Conservation (phyloP, 1,284 basidiomycete species). For the Exsudoporus floridanus region DNA sequence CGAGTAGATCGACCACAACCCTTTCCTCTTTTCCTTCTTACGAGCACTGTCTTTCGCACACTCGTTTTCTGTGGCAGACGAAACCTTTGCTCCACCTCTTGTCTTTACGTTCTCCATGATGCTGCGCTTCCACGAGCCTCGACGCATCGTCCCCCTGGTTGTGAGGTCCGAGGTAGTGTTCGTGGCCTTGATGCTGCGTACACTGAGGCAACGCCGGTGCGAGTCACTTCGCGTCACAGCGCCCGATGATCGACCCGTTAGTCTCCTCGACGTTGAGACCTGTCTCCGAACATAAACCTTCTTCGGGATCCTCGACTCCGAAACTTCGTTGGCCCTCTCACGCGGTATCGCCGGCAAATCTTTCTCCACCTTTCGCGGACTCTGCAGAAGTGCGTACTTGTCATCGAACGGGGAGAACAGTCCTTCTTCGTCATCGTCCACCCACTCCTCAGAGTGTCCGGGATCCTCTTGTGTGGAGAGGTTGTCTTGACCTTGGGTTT, state of each 20-base stretch:
- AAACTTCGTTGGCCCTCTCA: background rate
- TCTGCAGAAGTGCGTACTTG: constrained; percentile 19
- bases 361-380: constrained; percentile 16
- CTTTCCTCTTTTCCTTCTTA: constrained; percentile 27
- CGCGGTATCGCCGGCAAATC: constrained; percentile 14
- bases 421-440: constrained; percentile 28
- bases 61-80: constrained; percentile 18
- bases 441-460: constrained; percentile 20
- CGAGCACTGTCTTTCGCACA: constrained; percentile 5
- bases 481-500: background rate
- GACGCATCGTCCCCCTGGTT: constrained; percentile 27
- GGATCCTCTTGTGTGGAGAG: constrained; percentile 5
- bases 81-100: constrained; percentile 8
- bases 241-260: background rate
- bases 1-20: constrained; percentile 31
- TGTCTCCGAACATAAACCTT: constrained; percentile 21
- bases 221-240: constrained; percentile 8
- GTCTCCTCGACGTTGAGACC: constrained; percentile 12
- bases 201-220: constrained; percentile 14
- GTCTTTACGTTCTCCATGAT: constrained; percentile 20
- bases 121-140: constrained; percentile 29
- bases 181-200: constrained; percentile 17
- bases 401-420: constrained; percentile 29
- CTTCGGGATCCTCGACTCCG: constrained; percentile 22
- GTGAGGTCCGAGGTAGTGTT: background rate